Conservation (phyloP, 352 stramenopile genomes). For the Peronospora tabacina region DNA sequence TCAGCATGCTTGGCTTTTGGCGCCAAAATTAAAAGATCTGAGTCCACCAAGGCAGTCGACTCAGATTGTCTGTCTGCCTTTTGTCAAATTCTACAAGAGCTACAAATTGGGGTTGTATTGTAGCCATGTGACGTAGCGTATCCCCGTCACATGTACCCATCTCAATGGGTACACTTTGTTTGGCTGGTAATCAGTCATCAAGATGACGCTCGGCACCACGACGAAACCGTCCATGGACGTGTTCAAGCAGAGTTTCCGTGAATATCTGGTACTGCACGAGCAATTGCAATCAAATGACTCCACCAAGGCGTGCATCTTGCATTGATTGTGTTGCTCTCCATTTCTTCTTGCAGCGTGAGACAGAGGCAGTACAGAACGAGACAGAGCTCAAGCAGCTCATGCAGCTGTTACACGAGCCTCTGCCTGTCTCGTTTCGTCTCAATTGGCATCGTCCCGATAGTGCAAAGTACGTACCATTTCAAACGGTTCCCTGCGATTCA, state of each 20-base stretch:
- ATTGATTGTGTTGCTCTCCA: not conserved
- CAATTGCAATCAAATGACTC: not conserved
- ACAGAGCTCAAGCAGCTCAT: slow-evolving; percentile 58
- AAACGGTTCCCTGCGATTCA: not conserved
- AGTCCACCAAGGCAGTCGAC: not conserved
- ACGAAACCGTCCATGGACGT: slow-evolving; percentile 54
- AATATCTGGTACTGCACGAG: slow-evolving; percentile 39
- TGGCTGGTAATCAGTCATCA: slow-evolving; percentile 18
- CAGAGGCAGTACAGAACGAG: slow-evolving; percentile 42
- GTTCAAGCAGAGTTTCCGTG: slow-evolving; percentile 81
- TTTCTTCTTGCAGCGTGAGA: slow-evolving; percentile 35
- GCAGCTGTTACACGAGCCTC: slow-evolving; percentile 60
- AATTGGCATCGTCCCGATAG: slow-evolving; percentile 66
- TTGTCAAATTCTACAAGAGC: no score
- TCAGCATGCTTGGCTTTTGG: slow-evolving; percentile 7
- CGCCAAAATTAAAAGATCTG: not conserved
- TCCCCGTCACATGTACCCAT: slow-evolving; percentile 1
- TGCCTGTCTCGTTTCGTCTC: slow-evolving; percentile 77
- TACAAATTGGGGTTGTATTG: no score
- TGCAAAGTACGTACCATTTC: slow-evolving; percentile 21
- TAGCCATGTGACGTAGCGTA: not conserved
- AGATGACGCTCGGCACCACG: slow-evolving; percentile 12
- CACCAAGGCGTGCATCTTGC: not conserved
- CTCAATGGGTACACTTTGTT: slow-evolving; percentile 7
- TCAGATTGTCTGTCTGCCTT: no score